Evolutionary conservation across 2,329 filamentous ascomycete genomes (phyloP).

Genomic region (Phoma sp.): DNA sequence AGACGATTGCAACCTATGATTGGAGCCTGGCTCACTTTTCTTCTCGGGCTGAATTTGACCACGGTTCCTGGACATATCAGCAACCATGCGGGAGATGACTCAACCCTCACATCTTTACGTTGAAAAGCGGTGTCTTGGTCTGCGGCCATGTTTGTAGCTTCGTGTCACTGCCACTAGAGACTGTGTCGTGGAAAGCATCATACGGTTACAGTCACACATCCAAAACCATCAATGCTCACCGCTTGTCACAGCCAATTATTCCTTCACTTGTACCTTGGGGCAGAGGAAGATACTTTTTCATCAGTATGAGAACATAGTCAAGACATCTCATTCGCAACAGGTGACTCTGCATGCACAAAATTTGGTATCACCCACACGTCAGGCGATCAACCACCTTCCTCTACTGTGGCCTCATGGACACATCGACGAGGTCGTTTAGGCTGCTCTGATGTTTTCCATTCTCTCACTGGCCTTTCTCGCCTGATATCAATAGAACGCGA

Average conservation of each 20-base stretch:
- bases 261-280: not conserved
- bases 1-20: too few species aligned
- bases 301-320: not conserved
- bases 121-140: not conserved
- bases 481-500: not conserved
- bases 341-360: too few species aligned
- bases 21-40: too few species aligned
- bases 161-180: not conserved
- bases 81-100: too few species aligned
- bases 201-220: not conserved
- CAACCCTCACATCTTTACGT: not conserved
- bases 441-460: slow-evolving; percentile 8
- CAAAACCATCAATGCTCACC: not conserved
- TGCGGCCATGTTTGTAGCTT: not conserved
- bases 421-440: slow-evolving; percentile 11
- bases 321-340: not conserved
- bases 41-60: too few species aligned
- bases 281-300: not conserved
- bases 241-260: not conserved
- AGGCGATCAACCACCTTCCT: slow-evolving; percentile 8
- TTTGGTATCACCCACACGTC: not conserved
- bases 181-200: not conserved
- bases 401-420: slow-evolving; percentile 1
- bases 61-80: too few species aligned
- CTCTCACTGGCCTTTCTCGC: not conserved